Evolutionary conservation across 1,139 yeast species (phyloP), one percentile per base, ranked within the genome.

Genomic region (Blastobotrys arbuscula): DNA sequence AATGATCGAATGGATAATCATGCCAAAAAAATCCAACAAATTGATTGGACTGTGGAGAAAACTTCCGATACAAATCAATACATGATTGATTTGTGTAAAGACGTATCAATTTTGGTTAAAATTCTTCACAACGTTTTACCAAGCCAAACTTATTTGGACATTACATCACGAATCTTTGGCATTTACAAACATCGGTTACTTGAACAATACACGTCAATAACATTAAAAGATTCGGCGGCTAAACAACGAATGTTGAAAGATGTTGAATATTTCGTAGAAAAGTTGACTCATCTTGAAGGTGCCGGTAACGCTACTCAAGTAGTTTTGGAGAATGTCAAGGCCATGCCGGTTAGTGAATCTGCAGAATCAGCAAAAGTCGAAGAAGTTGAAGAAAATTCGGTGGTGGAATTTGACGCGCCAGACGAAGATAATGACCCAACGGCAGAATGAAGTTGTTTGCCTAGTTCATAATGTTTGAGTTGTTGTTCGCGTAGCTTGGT

Each of bases 21-120:
- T 58, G 72, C 82, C 50, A 61, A 64, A 21, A 68, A 76, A 4
- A 70, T 81, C 8, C 59, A 68, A 7, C 66, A 65, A 26, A 72
- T 75, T 5, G 74, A 82, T 57, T 81, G 84, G 80, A 67, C 78
- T 1, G 49, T 72, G 9, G 61, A 61, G 28, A 69, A 68, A 18
- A 74, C 76, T 4, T 69, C 68, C 19, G 77, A 75, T 9, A 65
- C 63, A 67, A 79, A 81, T 58, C 69, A 67, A 35, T 84, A 83
- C 61, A 83, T 84, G 87, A 81, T 77, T 53, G 74, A 76, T 1
- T 65, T 84, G 44, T 84, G 82, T 42, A 81, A 79, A 54, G 90
- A 84, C 54, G 82, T 89, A 0, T 60, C 74, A 18, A 79, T 84
- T 0, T 81, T 84, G 30, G 72, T 82, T 1, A 77, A 80, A 53